Conservation (phyloP, 805 yeast species). For the Huiozyma sinensis region DNA sequence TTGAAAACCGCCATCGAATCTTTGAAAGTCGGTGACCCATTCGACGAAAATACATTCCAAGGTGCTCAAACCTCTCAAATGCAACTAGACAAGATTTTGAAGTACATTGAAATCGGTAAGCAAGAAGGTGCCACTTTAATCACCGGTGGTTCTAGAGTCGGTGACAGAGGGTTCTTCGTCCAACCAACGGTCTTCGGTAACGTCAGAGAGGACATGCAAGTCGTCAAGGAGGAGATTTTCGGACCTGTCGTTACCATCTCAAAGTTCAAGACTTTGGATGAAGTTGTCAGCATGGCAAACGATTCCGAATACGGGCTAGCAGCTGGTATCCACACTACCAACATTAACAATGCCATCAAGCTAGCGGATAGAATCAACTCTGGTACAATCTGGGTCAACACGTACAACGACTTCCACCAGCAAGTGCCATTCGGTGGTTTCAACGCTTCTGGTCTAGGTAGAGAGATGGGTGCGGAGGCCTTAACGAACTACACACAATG, state of each 20-base stretch:
- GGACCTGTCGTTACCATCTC: conserved; percentile 78
- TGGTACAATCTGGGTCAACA: conserved; percentile 78
- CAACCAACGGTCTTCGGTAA: conserved; percentile 82
- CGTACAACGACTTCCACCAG: conserved; percentile 76
- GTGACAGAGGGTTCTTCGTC: conserved; percentile 59
- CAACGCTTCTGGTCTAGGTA: conserved; percentile 79
- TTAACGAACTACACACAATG: conserved; percentile 69
- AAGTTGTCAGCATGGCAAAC: conserved; percentile 64
- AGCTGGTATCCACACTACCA: conserved; percentile 73
- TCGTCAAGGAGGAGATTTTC: conserved; percentile 83
- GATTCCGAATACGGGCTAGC: conserved; percentile 75
- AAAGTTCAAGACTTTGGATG: conserved; percentile 63
- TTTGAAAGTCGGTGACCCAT: conserved; percentile 69
- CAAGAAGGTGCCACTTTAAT: conserved; percentile 59
- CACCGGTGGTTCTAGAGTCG: conserved; percentile 72
- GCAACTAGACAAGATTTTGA: conserved; percentile 55
- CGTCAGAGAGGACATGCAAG: conserved; percentile 59
- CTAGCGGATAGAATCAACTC: conserved; percentile 59
- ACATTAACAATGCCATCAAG: conserved; percentile 52
- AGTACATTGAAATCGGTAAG: conserved; percentile 54
- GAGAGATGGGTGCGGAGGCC: conserved; percentile 85
- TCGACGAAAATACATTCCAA: conserved; percentile 56
- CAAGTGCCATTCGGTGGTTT: conserved; percentile 89
- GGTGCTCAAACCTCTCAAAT: conserved; percentile 65
- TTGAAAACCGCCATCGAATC: conserved; percentile 39